Evolutionary conservation across 441 rosid species (phyloP).

Genomic region (Syzygium syzygioides): DNA sequence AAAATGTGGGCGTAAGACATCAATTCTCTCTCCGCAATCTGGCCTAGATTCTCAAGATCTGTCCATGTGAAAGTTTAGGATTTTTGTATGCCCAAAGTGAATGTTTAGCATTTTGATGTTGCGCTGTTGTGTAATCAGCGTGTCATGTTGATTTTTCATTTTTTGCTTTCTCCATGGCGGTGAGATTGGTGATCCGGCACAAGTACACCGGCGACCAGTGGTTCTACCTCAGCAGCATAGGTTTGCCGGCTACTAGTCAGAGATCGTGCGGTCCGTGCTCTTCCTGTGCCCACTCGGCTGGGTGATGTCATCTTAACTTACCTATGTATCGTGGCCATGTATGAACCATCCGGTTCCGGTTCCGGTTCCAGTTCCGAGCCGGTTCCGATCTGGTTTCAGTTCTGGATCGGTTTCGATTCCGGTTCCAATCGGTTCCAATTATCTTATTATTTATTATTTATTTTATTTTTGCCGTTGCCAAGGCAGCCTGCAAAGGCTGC

Average conservation of each 20-base stretch:
- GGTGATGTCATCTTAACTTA: conserved; percentile 32
- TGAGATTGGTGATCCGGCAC: conserved; percentile 79
- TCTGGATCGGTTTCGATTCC: too few relatives aligned
- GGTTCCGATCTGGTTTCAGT: too few relatives aligned
- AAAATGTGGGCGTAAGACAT: background rate
- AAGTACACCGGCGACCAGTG: conserved; percentile 56
- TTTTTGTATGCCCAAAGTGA: background rate
- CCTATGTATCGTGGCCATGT: too few relatives aligned
- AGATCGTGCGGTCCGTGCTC: conserved; percentile 71
- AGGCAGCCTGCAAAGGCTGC: too few relatives aligned
- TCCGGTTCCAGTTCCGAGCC: too few relatives aligned
- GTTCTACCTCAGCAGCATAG: conserved; percentile 65
- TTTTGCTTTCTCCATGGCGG: conserved; percentile 29
- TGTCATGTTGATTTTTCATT: background rate
- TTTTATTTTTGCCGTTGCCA: too few relatives aligned
- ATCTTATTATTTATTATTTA: too few relatives aligned
- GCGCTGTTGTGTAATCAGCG: background rate
- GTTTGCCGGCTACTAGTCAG: conserved; percentile 75
- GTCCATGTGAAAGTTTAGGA: background rate
- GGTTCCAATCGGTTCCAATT: too few relatives aligned
- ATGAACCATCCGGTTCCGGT: too few relatives aligned
- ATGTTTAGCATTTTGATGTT: background rate
- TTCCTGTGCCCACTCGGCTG: conserved; percentile 92
- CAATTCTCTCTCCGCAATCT: background rate
- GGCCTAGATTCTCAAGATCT: background rate